Evolutionary conservation across 2,329 filamentous ascomycete species (phyloP), one percentile per base, ranked within the genome.

Genomic region (Torrubiella hemipterigena): DNA sequence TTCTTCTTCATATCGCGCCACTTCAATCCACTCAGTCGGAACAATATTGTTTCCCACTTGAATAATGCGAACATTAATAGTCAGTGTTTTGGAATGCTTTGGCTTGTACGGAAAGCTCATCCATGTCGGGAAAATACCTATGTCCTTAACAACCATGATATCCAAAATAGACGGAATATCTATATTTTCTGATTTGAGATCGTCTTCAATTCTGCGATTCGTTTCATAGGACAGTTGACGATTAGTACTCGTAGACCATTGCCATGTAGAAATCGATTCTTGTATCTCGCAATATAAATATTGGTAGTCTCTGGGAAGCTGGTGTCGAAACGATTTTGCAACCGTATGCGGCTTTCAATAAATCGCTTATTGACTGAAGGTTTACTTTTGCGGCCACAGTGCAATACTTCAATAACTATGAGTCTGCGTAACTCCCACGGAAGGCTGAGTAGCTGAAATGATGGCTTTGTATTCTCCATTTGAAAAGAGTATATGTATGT

Each of bases 361-460:
- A 27, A 14, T 7, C 23, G 21, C 17, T 17, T 18, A 18, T 16
- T 18, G n/a, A 31, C 27, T n/a, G n/a, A 11, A 15, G 32, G 30
- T 17, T 21, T 18, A 16, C 14, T 32, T 27, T 13, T 20, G 23
- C 21, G 22, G 4, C 23, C 16, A 6, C 17, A 14, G 18, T 11
- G 23, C 28, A 31, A 12, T 15, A 34, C 28, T 11, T 30, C 28
- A 5, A 34, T 21, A 23, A 34, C 14, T 22, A 34, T 30, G 32
- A 7, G 17, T 16, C 27, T 12, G 28, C 32, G 27, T 13, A 34
- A 7, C 15, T 34, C 32, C 23, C 22, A 27, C 10, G 32, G 32
- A 10, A 34, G 28, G 23, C 7, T 24, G 18, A 34, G 15, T 16
- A 34, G 32, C n/a, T n/a, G n/a, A n/a, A n/a, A n/a, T n/a, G n/a